Evolutionary conservation across 192 early-diverging fungal species (phyloP).

Genomic region (Allomyces arbusculus): DNA sequence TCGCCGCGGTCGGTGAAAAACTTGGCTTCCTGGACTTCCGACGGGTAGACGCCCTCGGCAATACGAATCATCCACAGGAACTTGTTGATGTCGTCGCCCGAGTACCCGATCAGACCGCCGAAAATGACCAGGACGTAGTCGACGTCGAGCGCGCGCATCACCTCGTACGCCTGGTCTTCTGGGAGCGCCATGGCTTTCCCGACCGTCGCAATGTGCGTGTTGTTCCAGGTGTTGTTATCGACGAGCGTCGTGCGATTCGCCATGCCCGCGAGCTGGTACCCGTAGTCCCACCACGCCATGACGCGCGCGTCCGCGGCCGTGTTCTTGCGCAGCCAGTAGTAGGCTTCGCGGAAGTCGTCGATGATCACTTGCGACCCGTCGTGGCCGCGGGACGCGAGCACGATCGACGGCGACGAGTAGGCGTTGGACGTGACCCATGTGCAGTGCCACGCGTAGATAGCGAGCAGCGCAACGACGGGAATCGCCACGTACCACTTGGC

Average conservation of each 20-base stretch:
- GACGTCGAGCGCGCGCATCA: slow-evolving; percentile 83
- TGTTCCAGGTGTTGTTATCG: slow-evolving; percentile 99
- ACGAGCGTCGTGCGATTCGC: slow-evolving; percentile 89
- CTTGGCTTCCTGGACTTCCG: slow-evolving; percentile 67
- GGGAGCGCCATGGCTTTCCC: slow-evolving; percentile 78
- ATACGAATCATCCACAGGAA: slow-evolving; percentile 99
- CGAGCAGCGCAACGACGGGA: slow-evolving; percentile 49
- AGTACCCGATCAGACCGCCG: slow-evolving; percentile 90
- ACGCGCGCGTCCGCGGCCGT: slow-evolving; percentile 80
- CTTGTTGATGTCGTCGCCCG: slow-evolving; percentile 99
- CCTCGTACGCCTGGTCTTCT: slow-evolving; percentile 80
- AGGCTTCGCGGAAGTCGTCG: slow-evolving; percentile 99
- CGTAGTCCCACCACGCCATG: slow-evolving; percentile 99
- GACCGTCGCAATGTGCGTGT: slow-evolving; percentile 98
- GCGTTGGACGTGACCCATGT: slow-evolving; percentile 96
- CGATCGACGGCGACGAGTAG: slow-evolving; percentile 97
- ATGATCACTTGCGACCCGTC: slow-evolving; percentile 93
- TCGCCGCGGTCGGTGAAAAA: slow-evolving; percentile 81
- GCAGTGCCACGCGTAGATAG: slow-evolving; percentile 87
- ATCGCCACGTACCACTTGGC: slow-evolving; percentile 31
- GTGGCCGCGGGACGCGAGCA: slow-evolving; percentile 61
- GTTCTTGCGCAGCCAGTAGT: slow-evolving; percentile 99
- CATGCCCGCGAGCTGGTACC: slow-evolving; percentile 99
- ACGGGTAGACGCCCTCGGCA: slow-evolving; percentile 88
- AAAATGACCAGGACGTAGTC: slow-evolving; percentile 95